A percentile compares a stretch with the other conserved stretches of the same genome.
Evolutionary conservation across 805 yeast species (phyloP).

Genomic region (Teunomyces panamensis): DNA sequence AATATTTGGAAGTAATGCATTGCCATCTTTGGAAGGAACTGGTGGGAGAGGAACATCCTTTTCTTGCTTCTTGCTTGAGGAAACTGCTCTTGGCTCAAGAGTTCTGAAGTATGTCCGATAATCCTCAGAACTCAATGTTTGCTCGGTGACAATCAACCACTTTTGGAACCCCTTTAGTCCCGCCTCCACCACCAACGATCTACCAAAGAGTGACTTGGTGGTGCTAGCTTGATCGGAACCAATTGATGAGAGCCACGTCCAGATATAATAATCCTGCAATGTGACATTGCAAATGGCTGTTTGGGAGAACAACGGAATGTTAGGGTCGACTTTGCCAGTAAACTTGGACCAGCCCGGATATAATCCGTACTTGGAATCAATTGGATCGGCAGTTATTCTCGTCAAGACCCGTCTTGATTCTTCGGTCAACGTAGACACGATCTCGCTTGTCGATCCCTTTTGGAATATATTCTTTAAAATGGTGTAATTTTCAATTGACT

Average conservation of each 20-base stretch:
- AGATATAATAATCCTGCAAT: conserved; percentile 82
- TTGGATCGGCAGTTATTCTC: conserved; percentile 34
- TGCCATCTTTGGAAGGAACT: conserved; percentile 13
- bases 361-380: conserved; percentile 34
- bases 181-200: conserved; percentile 78
- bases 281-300: conserved; percentile 54
- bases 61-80: conserved; percentile 10
- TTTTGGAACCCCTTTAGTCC: conserved; percentile 74
- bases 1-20: conserved; percentile 23
- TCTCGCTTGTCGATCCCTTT: conserved; percentile 48
- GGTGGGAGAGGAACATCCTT: conserved; percentile 15
- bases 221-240: conserved; percentile 68
- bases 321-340: conserved; percentile 13
- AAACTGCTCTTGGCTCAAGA: not conserved
- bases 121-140: conserved; percentile 42
- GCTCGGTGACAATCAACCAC: conserved; percentile 76
- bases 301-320: conserved; percentile 38
- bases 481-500: conserved; percentile 75
- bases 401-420: conserved; percentile 65
- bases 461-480: conserved; percentile 70
- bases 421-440: conserved; percentile 62
- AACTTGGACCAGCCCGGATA: conserved; percentile 38
- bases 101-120: conserved; percentile 25
- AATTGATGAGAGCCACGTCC: conserved; percentile 85
- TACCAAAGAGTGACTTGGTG: conserved; percentile 70